Percentiles rank a stretch among this genome's conserved stretches.
Conservation (phyloP, 1,139 yeast genomes). For the Blastobotrys proliferans region DNA sequence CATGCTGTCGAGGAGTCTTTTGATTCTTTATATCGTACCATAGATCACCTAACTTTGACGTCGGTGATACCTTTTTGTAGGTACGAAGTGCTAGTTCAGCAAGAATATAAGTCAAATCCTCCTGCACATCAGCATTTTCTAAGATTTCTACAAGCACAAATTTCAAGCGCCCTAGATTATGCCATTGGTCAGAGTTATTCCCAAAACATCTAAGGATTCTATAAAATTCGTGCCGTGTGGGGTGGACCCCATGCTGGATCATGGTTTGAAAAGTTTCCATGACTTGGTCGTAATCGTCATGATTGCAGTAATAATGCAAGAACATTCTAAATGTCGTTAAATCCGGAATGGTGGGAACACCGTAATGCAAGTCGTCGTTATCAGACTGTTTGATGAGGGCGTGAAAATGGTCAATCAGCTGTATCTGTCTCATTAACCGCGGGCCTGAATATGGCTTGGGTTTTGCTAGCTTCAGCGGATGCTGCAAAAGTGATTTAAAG, state of each 20-base stretch:
- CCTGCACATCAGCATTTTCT: neutral
- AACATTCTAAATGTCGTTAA: constrained; percentile 18
- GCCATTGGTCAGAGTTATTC: no score
- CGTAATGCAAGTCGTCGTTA: constrained; percentile 6
- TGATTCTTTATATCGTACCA: neutral
- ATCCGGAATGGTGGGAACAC: constrained; percentile 19
- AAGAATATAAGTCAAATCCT: neutral
- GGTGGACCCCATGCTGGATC: constrained; percentile 1
- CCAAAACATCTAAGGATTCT: constrained; percentile 2
- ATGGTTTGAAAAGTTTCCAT: constrained; percentile 9
- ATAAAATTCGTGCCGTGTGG: constrained; percentile 12
- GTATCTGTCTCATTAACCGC: constrained; percentile 15
- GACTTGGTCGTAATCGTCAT: constrained; percentile 9
- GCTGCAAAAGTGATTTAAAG: constrained; percentile 1
- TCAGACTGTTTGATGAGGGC: constrained; percentile 5
- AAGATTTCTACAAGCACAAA: constrained; percentile 1
- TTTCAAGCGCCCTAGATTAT: constrained; percentile 6
- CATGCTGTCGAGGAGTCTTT: neutral
- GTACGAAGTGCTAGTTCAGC: constrained; percentile 6
- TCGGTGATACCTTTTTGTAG: neutral
- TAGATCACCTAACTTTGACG: neutral
- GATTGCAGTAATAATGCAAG: constrained; percentile 16
- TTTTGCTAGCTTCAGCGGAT: constrained; percentile 2
- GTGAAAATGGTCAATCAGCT: constrained; percentile 18
- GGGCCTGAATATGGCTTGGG: neutral